A percentile compares a stretch with the other conserved stretches of the same genome.
phyloP scores from a whole-genome alignment of 2,329 filamentous ascomycete genomes.

The Pseudogymnoascus sp. region DNA sequence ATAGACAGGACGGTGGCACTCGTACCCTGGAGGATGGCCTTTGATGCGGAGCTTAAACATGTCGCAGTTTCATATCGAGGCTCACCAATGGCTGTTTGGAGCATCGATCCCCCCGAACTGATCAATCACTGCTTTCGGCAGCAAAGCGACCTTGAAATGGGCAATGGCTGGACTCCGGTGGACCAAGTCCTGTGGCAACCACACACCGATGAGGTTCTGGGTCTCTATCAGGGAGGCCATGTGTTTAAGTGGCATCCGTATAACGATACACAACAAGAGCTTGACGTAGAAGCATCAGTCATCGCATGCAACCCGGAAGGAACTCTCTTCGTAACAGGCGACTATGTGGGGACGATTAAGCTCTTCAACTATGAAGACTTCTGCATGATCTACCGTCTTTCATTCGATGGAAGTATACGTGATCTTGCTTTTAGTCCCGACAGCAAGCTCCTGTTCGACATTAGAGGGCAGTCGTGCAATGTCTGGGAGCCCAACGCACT shows the following conservation, averaged over 20 bases:
- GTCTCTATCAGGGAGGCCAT: slow-evolving; percentile 11
- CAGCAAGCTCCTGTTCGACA: slow-evolving; percentile 13
- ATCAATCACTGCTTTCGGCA: slow-evolving; percentile 14
- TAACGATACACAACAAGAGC: slow-evolving; percentile 5
- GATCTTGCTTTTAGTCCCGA: slow-evolving; percentile 11
- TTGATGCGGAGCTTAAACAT: slow-evolving; percentile 16
- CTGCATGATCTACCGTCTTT: slow-evolving; percentile 12
- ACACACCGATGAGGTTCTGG: slow-evolving; percentile 9
- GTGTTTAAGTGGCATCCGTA: slow-evolving; percentile 15
- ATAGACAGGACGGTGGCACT: slow-evolving; percentile 12
- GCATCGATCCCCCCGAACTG: background rate
- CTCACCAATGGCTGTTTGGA: slow-evolving; percentile 19
- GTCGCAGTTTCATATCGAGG: slow-evolving; percentile 18
- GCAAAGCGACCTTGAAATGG: background rate
- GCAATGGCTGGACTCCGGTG: slow-evolving; percentile 7
- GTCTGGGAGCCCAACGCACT: slow-evolving; percentile 16
- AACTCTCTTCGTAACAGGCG: slow-evolving; percentile 17
- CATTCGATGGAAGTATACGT: slow-evolving; percentile 1
- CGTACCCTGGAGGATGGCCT: slow-evolving; percentile 14
- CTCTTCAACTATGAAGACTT: slow-evolving; percentile 18
- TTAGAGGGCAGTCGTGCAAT: slow-evolving; percentile 13
- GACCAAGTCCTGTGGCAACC: slow-evolving; percentile 13
- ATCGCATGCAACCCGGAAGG: slow-evolving; percentile 17
- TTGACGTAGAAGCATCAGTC: background rate
- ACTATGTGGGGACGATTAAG: slow-evolving; percentile 17